Evolutionary conservation across 768 basidiomycete genomes (phyloP).

Genomic region (Brasilioporus rufonigricans): DNA sequence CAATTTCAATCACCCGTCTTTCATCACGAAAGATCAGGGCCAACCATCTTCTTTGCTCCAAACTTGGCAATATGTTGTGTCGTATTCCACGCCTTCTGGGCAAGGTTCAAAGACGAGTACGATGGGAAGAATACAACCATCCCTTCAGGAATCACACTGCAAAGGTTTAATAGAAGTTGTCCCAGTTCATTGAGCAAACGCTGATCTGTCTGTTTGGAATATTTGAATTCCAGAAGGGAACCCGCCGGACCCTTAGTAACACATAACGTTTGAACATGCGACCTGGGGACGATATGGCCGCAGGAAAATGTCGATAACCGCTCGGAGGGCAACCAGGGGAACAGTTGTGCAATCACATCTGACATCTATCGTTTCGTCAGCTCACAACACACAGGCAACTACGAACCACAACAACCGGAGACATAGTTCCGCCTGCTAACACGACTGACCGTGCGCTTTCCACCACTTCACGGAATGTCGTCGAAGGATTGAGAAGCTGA

Average conservation of each 20-base stretch:
- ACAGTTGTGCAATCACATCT: constrained; percentile 82
- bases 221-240: constrained; percentile 77
- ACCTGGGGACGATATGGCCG: constrained; percentile 83
- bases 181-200: constrained; percentile 78
- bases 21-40: constrained; percentile 5
- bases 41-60: constrained; percentile 69
- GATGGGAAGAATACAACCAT: constrained; percentile 95
- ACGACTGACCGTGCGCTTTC: constrained; percentile 81
- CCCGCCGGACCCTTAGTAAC: constrained; percentile 75
- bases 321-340: constrained; percentile 58
- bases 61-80: constrained; percentile 64
- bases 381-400: not conserved
- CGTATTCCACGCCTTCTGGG: constrained; percentile 64
- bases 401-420: constrained; percentile 63
- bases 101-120: constrained; percentile 73
- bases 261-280: constrained; percentile 75
- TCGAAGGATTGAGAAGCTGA: constrained; percentile 88
- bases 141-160: constrained; percentile 76
- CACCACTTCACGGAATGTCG: constrained; percentile 81
- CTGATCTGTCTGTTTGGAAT: constrained; percentile 64
- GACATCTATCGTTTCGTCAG: constrained; percentile 56
- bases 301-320: constrained; percentile 83
- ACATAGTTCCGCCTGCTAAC: constrained; percentile 97
- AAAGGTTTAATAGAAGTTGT: constrained; percentile 76
- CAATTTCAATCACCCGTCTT: not conserved